Base-by-base conservation (phyloP, 2,329 filamentous ascomycete species). In the Fusarium concolor region DNA sequence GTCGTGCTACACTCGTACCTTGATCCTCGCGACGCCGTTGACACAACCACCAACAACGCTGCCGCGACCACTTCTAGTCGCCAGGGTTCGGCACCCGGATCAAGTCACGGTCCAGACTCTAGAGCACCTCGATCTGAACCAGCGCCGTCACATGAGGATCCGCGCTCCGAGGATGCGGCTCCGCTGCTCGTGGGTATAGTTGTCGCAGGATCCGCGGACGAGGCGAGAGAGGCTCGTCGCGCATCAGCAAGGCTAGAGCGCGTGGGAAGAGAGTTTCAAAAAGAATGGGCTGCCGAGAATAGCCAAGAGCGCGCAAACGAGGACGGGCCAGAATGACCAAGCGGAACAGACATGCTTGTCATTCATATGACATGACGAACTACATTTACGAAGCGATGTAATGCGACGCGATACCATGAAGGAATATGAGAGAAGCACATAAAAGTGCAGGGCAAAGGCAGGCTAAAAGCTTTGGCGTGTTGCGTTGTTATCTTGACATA, bases 151-250 rank as follows among this genome's bases (percentile, higher is more conserved):
- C 46, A 65, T 22, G 60, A 73, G 26, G 72, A 75, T 35, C 51
- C 70, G 14, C 66, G 58, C 46, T 69, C 71, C 10, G 76, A 77
- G 20, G 76, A 81, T 65, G 74, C 76, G 7, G 80, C 85, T 26
- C 87, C 87, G 12, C 78, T 86, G 74, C 80, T 90, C 14, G 78
- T 89, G 28, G 81, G 82, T 20, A 76, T 88, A 11, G 85, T 89
- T 1, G 82, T 88, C 6, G 86, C 86, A 2, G 79, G 80, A 7
- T 79, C 79, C 5, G 77, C 82, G 1, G 82, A 84, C 38, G 81
- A 85, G 10, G 79, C 81, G 11, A 75, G 76, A 28, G 85, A 88
- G 58, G 87, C 86, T 3, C 80, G 85, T 11, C 81, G 83, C 44
- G 85, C 86, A 2, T 84, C 84, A 1, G 81, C 80, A 0, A 79